Conservation (phyloP, 345 rosid species). For the Citrus trifoliata region DNA sequence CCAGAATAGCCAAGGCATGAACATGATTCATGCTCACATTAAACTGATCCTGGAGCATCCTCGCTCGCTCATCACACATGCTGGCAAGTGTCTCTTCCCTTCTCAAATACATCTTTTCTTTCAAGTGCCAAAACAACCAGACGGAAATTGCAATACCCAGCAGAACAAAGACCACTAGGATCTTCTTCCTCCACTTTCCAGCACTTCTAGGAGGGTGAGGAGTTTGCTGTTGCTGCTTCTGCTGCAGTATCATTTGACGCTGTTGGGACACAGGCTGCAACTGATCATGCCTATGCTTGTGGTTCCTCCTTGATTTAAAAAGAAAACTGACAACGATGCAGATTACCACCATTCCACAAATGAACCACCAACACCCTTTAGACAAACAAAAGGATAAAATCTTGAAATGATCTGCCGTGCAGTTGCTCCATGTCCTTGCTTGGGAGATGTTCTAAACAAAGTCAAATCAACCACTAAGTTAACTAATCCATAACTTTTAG, state of each 20-base stretch:
- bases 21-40: slow-evolving; percentile 98
- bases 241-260: slow-evolving; percentile 34
- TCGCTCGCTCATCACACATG: slow-evolving; percentile 97
- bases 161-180: slow-evolving; percentile 48
- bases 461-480: slow-evolving; percentile 21
- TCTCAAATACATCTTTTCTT: slow-evolving; percentile 25
- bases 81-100: slow-evolving; percentile 70
- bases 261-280: slow-evolving; percentile 36
- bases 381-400: slow-evolving; percentile 25
- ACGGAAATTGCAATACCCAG: slow-evolving; percentile 49
- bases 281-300: slow-evolving; percentile 22
- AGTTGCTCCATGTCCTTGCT: slow-evolving; percentile 14
- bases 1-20: slow-evolving; percentile 92
- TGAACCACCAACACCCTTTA: slow-evolving; percentile 51
- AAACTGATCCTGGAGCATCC: slow-evolving; percentile 98
- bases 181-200: slow-evolving; percentile 72
- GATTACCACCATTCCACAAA: slow-evolving; percentile 37
- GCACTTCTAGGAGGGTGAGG: slow-evolving; percentile 47
- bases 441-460: slow-evolving; percentile 34
- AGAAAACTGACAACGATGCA: slow-evolving; percentile 27
- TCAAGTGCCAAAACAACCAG: slow-evolving; percentile 60
- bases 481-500: slow-evolving; percentile 2
- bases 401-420: slow-evolving; percentile 19
- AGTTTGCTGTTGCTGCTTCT: slow-evolving; percentile 51
- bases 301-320: slow-evolving; percentile 31